Evolutionary conservation across 768 basidiomycete genomes (phyloP), one percentile per base, ranked within the genome.

Genomic region (Trametes sanguinea): DNA sequence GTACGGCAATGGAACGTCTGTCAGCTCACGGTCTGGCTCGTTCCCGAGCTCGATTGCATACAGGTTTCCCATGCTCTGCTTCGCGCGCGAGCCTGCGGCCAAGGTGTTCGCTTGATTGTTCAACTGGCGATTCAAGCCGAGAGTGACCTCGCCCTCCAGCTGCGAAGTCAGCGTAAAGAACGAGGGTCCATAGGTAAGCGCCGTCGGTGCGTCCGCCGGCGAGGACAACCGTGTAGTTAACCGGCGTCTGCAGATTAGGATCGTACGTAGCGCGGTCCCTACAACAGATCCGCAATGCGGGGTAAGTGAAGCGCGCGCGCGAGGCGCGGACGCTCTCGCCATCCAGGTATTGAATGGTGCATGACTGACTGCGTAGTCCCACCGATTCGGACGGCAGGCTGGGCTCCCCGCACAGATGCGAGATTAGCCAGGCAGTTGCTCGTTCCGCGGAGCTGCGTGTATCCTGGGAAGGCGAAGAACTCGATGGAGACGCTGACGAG

Each of bases 241-340:
- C 77, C 13, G 76, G 71, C 11, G 65, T 51, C 17, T 64, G 46
- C 27, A 77, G 67, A 39, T 50, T 63, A 0, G 76, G 65, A 57
- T 76, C 69, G 61, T 73, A 78, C 22, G 76, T 77, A n/a, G 77
- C 77, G 37, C 77, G 74, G 53, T 78, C 77, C 54, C 77, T 78
- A 59, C 14, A 1, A 51, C 5, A 30, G 10, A n/a, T 51, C 14
- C 54, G 33, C 17, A 13, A n/a, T 43, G 42, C 22, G 22, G 22
- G 22, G 22, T 22, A 22, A 22, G 22, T 22, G 22, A 22, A 22
- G 22, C 22, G 22, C 22, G 22, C 22, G 22, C 22, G 52, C 42
- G 11, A 40, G 35, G 35, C 35, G 11, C 35, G 35, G 11, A 37
- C 35, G 11, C 35, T 37, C 6, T 37, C 35, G 35, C 35, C 35